Conservation (phyloP, 164 flowering plant genomes). For the Umbellularia californica region DNA sequence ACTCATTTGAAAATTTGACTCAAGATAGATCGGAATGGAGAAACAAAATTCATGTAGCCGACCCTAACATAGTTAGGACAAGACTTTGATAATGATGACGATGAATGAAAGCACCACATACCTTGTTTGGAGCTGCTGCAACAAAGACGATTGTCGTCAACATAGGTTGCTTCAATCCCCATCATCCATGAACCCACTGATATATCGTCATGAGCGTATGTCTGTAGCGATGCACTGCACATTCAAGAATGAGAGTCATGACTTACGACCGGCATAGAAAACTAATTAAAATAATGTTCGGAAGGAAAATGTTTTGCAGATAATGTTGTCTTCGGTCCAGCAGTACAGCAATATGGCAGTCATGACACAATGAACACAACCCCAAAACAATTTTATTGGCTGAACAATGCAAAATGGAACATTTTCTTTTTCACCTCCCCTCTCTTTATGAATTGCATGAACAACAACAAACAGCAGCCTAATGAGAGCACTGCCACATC, state of each 20-base stretch:
- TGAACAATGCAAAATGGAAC: no score
- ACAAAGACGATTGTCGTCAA: conserved; percentile 84
- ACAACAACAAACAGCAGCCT: no score
- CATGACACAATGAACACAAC: not conserved
- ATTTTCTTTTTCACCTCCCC: no score
- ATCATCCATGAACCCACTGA: conserved; percentile 99
- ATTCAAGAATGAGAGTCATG: not conserved
- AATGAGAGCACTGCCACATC: no score
- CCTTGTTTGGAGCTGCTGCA: conserved; percentile 77
- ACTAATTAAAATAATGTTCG: not conserved
- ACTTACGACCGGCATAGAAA: not conserved
- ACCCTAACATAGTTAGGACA: no score
- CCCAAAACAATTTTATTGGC: no score
- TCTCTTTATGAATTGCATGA: no score
- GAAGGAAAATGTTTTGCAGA: not conserved
- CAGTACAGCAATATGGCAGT: not conserved
- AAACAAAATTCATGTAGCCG: no score
- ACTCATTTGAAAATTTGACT: no score
- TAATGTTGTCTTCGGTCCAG: not conserved
- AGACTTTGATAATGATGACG: no score
- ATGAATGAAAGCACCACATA: conserved; percentile 12
- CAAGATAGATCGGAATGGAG: no score
- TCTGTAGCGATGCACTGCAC: conserved; percentile 83
- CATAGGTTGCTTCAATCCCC: conserved; percentile 81
- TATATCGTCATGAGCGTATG: conserved; percentile 85